Evolutionary conservation across 2,329 filamentous ascomycete genomes (phyloP).

Genomic region (Aspergillus uvarum): DNA sequence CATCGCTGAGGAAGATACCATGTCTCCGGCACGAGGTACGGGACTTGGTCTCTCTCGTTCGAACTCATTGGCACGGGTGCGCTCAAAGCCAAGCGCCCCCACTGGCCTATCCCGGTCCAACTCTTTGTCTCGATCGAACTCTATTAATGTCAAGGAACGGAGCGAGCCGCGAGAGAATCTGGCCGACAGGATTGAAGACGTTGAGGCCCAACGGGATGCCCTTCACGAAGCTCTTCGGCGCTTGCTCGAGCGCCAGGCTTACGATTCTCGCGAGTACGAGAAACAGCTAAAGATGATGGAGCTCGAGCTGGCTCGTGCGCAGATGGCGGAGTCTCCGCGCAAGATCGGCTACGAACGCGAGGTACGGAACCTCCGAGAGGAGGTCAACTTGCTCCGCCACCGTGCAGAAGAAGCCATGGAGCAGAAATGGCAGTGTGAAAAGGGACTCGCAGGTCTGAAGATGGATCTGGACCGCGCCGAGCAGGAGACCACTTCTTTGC

Average conservation of each 20-base stretch:
- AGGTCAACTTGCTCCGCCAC: slow-evolving; percentile 79
- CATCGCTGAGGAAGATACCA: slow-evolving; percentile 59
- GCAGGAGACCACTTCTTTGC: slow-evolving; percentile 84
- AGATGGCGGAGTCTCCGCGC: slow-evolving; percentile 64
- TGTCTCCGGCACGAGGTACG: slow-evolving; percentile 46
- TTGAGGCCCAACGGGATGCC: slow-evolving; percentile 90
- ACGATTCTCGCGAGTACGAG: slow-evolving; percentile 77
- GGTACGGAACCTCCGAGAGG: slow-evolving; percentile 73
- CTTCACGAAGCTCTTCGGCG: slow-evolving; percentile 83
- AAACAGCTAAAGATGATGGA: slow-evolving; percentile 79
- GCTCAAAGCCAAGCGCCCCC: slow-evolving; percentile 42
- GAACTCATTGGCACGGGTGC: slow-evolving; percentile 63
- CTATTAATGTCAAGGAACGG: slow-evolving; percentile 51
- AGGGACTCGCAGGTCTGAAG: slow-evolving; percentile 81
- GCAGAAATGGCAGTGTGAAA: slow-evolving; percentile 95
- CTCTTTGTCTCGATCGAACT: slow-evolving; percentile 61
- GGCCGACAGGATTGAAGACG: slow-evolving; percentile 81
- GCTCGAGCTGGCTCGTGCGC: slow-evolving; percentile 71
- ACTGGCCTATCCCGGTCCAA: slow-evolving; percentile 42
- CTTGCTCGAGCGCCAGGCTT: slow-evolving; percentile 79
- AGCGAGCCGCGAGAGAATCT: slow-evolving; percentile 66
- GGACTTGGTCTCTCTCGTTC: slow-evolving; percentile 60
- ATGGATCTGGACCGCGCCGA: slow-evolving; percentile 96
- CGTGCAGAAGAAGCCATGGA: slow-evolving; percentile 92
- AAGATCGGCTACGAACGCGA: slow-evolving; percentile 81